Evolutionary conservation across 2,329 filamentous ascomycete genomes (phyloP).

Genomic region (Monosporascus sp.): DNA sequence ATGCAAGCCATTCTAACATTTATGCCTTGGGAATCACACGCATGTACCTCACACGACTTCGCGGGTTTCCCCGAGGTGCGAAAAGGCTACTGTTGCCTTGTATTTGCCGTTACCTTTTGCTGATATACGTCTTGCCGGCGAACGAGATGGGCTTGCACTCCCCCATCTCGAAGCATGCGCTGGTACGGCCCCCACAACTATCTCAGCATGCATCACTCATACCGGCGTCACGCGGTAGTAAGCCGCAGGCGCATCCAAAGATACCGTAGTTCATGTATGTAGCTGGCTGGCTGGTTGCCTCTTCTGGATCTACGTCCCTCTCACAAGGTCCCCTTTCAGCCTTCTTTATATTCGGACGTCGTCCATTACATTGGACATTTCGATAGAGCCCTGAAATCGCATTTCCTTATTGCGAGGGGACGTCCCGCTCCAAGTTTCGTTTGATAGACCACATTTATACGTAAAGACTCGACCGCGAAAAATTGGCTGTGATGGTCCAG

Average conservation of each 20-base stretch:
- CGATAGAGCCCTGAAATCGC: no score
- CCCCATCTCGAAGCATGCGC: neutral
- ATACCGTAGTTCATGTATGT: neutral
- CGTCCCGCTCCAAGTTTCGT: no score
- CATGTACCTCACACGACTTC: neutral
- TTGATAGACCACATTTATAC: no score
- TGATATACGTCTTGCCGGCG: neutral
- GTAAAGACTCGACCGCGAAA: no score
- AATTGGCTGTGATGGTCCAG: neutral
- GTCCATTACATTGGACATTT: no score
- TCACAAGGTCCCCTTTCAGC: no score
- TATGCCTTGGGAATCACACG: neutral
- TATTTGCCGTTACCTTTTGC: no score
- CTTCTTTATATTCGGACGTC: no score
- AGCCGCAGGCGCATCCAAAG: neutral
- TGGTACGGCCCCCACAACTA: neutral
- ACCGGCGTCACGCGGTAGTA: neutral
- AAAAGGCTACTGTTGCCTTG: neutral
- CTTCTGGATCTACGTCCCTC: no score
- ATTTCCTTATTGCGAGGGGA: no score
- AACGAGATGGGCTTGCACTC: neutral
- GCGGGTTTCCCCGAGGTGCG: neutral
- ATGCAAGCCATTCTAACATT: neutral
- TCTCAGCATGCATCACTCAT: neutral
- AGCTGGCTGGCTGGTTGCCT: neutral